These are phyloP conservation scores for Gaeumannomyces tritici DNA, from an alignment of 2,329 filamentous ascomycete species.

Conservation along the genomic window DNA sequence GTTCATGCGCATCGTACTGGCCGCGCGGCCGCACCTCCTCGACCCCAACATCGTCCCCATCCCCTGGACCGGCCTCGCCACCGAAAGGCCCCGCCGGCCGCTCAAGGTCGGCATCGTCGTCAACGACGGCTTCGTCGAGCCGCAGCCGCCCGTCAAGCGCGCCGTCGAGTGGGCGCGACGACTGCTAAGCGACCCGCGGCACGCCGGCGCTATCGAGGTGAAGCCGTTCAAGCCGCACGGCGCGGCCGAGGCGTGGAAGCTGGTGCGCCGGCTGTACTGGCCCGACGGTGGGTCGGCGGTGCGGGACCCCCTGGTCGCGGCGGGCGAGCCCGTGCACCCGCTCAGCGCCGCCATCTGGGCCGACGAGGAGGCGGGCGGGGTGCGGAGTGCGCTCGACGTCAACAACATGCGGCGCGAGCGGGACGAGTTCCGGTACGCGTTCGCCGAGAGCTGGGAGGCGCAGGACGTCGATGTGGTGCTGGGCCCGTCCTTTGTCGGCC, in stretches of 20 bases:
- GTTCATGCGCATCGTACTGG: slow-evolving; percentile 43
- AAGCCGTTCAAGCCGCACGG: slow-evolving; percentile 24
- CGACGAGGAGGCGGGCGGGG: slow-evolving; percentile 17
- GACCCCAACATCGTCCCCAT: slow-evolving; percentile 51
- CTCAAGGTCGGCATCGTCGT: slow-evolving; percentile 53
- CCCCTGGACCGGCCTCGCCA: slow-evolving; percentile 35
- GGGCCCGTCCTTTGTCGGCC: slow-evolving; percentile 24
- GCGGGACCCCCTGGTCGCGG: slow-evolving; percentile 20
- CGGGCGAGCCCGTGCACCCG: slow-evolving; percentile 32
- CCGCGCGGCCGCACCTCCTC: slow-evolving; percentile 41
- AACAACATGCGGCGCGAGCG: slow-evolving; percentile 8
- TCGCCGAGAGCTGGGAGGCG: slow-evolving; percentile 21
- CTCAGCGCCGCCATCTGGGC: slow-evolving; percentile 30
- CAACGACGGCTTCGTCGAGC: slow-evolving; percentile 54
- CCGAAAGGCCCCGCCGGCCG: slow-evolving; percentile 13
- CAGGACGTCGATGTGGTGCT: slow-evolving; percentile 27
- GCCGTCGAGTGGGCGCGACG: slow-evolving; percentile 29
- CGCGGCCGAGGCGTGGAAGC: slow-evolving; percentile 16
- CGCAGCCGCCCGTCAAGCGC: slow-evolving; percentile 55
- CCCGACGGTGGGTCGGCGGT: slow-evolving; percentile 28
- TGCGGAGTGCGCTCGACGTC: slow-evolving; percentile 13
- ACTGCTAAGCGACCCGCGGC: slow-evolving; percentile 23
- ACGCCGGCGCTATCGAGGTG: slow-evolving; percentile 16
- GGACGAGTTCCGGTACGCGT: slow-evolving; percentile 21
- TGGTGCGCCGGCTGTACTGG: slow-evolving; percentile 32